Conservation (phyloP, 2,329 filamentous ascomycete genomes). For the Talaromyces sp. region DNA sequence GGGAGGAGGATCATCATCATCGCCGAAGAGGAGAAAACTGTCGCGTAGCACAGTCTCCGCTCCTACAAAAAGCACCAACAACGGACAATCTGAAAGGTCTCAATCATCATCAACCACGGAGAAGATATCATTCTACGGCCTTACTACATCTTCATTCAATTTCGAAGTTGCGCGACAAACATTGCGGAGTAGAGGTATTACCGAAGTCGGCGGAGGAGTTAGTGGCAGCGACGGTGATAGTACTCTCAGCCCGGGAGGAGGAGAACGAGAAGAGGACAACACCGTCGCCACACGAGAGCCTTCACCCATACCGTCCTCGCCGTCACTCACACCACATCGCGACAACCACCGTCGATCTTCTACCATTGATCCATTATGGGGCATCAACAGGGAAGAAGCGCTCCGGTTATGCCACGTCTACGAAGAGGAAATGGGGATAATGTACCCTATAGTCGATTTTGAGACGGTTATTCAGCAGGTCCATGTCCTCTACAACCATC, state of each 20-base stretch:
- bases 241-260: not conserved
- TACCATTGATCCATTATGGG: slow-evolving; percentile 64
- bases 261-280: not conserved
- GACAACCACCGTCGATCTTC: slow-evolving; percentile 27
- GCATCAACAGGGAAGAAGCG: slow-evolving; percentile 69
- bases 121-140: slow-evolving; percentile 69
- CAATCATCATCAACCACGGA: slow-evolving; percentile 24
- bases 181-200: slow-evolving; percentile 80
- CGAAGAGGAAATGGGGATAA: slow-evolving; percentile 80
- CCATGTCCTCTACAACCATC: slow-evolving; percentile 53
- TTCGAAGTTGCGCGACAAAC: slow-evolving; percentile 81
- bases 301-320: slow-evolving; percentile 30
- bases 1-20: not conserved
- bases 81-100: not conserved
- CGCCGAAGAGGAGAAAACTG: not conserved
- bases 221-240: slow-evolving; percentile 43
- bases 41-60: not conserved
- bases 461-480: slow-evolving; percentile 64
- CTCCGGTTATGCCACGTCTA: slow-evolving; percentile 69
- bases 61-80: not conserved
- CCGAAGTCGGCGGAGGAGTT: slow-evolving; percentile 40
- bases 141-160: slow-evolving; percentile 76
- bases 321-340: slow-evolving; percentile 21
- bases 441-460: slow-evolving; percentile 80
- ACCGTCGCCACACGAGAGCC: slow-evolving; percentile 29